Conservation (phyloP, 495 filamentous ascomycete species). For the Mycothermus thermophilus region DNA sequence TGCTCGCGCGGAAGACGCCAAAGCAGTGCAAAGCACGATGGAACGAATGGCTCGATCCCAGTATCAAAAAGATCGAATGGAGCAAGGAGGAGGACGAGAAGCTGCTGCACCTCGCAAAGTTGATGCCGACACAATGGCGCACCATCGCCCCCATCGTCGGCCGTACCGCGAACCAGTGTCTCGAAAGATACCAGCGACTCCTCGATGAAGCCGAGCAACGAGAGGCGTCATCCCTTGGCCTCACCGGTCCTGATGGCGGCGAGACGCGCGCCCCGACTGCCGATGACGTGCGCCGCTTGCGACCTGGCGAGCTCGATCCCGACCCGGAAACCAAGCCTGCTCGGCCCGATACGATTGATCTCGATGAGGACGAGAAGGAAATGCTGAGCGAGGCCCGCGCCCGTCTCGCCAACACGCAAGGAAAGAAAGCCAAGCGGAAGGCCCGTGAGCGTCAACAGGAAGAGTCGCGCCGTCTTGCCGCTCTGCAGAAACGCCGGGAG, state of each 20-base stretch:
- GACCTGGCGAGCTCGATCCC: conserved; percentile 88
- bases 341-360: conserved; percentile 91
- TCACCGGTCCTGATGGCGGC: conserved; percentile 76
- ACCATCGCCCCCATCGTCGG: conserved; percentile 96
- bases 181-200: conserved; percentile 93
- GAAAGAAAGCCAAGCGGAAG: conserved; percentile 98
- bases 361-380: conserved; percentile 98
- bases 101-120: conserved; percentile 84
- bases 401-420: conserved; percentile 90
- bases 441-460: conserved; percentile 90
- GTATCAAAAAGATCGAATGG: conserved; percentile 97
- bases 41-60: conserved; percentile 95
- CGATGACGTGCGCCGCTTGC: conserved; percentile 79
- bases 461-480: conserved; percentile 76
- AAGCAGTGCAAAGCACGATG: conserved; percentile 99
- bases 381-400: conserved; percentile 97
- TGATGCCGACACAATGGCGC: conserved; percentile 99
- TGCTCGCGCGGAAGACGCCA: conserved; percentile 91
- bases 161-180: conserved; percentile 87
- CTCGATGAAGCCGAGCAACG: conserved; percentile 90
- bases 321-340: conserved; percentile 95
- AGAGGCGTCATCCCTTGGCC: conserved; percentile 64
- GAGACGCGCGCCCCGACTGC: conserved; percentile 81
- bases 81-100: conserved; percentile 98
- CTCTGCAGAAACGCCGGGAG: conserved; percentile 88